Conservation (phyloP, 2,329 filamentous ascomycete species). For the Periconia macrospinosa region DNA sequence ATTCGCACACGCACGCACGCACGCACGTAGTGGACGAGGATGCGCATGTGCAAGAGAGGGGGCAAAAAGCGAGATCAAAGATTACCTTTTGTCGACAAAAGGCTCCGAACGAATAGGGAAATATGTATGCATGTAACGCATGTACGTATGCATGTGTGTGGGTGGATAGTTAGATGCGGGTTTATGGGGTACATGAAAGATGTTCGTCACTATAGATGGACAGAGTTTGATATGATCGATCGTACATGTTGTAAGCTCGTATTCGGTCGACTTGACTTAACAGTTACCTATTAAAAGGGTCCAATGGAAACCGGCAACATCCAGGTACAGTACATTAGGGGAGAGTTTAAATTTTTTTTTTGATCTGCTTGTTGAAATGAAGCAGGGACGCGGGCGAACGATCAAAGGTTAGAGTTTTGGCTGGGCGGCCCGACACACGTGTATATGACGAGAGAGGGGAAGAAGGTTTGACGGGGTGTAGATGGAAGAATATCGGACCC, state of each 20-base stretch:
- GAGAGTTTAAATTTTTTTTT: background rate
- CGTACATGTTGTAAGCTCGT: background rate
- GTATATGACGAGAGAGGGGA: too few species aligned
- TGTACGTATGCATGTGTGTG: background rate
- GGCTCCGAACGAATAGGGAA: too few species aligned
- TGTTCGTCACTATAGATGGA: background rate
- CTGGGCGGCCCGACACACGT: background rate
- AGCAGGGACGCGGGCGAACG: constrained; percentile 3
- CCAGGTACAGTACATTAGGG: too few species aligned
- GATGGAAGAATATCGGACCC: too few species aligned
- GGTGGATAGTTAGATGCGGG: too few species aligned
- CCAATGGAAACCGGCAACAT: constrained; percentile 6
- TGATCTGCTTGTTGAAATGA: constrained; percentile 6
- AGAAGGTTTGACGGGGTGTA: too few species aligned
- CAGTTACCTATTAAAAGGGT: background rate
- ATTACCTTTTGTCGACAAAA: constrained; percentile 12
- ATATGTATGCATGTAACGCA: too few species aligned
- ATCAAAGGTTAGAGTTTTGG: background rate
- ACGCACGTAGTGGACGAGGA: too few species aligned
- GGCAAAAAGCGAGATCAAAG: background rate
- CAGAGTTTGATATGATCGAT: background rate
- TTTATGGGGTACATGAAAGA: too few species aligned
- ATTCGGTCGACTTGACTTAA: background rate
- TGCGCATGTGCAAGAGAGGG: background rate
- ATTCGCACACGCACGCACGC: too few species aligned